Percentiles rank a stretch among this genome's conserved stretches.
Conservation (phyloP, 176 grass and related monocot genomes). For the Carex kokanica region DNA sequence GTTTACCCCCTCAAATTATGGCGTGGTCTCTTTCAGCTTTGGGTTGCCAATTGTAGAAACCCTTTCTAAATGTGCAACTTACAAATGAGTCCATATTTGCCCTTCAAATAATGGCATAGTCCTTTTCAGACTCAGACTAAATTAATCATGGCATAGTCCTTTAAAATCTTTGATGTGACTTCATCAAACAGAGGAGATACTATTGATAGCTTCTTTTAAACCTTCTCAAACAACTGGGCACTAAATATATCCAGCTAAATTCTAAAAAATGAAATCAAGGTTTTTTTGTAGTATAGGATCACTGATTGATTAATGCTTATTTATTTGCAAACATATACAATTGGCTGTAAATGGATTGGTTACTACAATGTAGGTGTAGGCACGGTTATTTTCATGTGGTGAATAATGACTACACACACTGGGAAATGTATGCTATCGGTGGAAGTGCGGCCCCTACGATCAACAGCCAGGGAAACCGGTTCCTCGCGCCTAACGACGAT, state of each 20-base stretch:
- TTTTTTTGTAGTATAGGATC: not conserved
- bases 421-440: conserved; percentile 30
- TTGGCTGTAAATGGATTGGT: not conserved
- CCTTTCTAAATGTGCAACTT: not conserved
- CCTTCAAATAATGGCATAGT: not conserved
- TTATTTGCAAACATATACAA: not conserved
- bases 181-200: not conserved
- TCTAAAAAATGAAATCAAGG: not conserved
- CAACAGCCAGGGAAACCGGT: conserved; percentile 30
- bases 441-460: conserved; percentile 19
- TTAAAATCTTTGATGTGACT: not conserved
- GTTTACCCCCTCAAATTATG: not conserved
- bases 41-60: conserved; percentile 17
- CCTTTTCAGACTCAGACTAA: not conserved
- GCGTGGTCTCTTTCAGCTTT: not conserved
- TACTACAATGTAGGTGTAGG: conserved; percentile 12
- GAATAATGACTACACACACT: conserved; percentile 27
- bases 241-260: not conserved
- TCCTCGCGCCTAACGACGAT: conserved; percentile 16
- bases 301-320: not conserved
- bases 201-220: conserved; percentile 1
- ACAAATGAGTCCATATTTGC: not conserved
- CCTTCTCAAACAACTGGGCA: not conserved
- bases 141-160: not conserved
- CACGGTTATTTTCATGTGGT: conserved; percentile 32